These are phyloP conservation scores for Colletotrichum sp. DNA, from an alignment of 2,329 filamentous ascomycete genomes.

Conservation along the genomic window DNA sequence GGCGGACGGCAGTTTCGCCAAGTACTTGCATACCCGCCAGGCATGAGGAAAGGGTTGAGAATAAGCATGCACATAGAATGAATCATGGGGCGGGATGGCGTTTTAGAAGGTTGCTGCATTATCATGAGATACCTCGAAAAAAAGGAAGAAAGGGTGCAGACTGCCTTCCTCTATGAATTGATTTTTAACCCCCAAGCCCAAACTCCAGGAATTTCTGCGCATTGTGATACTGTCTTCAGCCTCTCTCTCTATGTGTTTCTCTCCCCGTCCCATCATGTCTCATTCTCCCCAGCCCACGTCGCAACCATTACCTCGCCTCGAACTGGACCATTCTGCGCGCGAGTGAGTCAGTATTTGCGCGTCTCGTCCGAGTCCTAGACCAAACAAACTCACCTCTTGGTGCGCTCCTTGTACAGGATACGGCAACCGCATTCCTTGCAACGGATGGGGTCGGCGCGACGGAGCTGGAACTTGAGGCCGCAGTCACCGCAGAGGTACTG, in stretches of 20 bases:
- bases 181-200: conserved; percentile 14
- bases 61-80: conserved; percentile 25
- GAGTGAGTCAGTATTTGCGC: conserved; percentile 24
- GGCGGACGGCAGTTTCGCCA: conserved; percentile 66
- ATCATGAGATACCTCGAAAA: conserved; percentile 24
- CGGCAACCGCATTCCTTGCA: conserved; percentile 95
- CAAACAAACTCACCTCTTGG: conserved; percentile 79
- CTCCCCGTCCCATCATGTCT: not conserved
- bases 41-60: conserved; percentile 16
- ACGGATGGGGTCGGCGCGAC: conserved; percentile 79
- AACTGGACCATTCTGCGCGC: conserved; percentile 91
- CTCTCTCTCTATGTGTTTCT: not conserved
- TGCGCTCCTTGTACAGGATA: conserved; percentile 96
- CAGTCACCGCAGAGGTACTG: conserved; percentile 85
- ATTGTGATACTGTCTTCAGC: not conserved
- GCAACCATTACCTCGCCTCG: conserved; percentile 73
- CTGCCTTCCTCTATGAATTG: conserved; percentile 22
- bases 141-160: conserved; percentile 19
- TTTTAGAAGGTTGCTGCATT: conserved; percentile 22
- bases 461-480: conserved; percentile 76
- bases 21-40: conserved; percentile 57
- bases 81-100: conserved; percentile 10
- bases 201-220: conserved; percentile 13
- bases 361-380: not conserved
- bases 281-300: not conserved